Conservation (phyloP, 1,139 yeast genomes). For the Scheffersomyces insectosa region DNA sequence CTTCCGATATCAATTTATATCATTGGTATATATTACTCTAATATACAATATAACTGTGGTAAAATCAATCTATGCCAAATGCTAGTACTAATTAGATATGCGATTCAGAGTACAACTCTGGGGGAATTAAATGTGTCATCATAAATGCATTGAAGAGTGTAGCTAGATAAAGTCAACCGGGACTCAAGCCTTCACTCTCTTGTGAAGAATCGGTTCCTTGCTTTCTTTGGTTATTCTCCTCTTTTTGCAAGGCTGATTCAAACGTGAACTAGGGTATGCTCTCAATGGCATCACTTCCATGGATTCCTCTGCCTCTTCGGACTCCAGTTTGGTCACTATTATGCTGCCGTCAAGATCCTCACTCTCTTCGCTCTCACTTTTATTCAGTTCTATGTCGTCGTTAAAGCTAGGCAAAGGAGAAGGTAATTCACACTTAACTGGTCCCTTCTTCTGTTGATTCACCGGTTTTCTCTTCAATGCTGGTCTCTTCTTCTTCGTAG, state of each 20-base stretch:
- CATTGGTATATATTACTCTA: no score
- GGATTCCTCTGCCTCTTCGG: not conserved
- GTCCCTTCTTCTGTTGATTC: conserved; percentile 1
- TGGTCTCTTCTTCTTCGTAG: conserved; percentile 23
- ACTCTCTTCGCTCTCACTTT: not conserved
- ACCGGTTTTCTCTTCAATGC: conserved; percentile 10
- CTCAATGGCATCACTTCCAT: conserved; percentile 3
- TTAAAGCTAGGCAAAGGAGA: conserved; percentile 21
- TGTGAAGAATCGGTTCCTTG: not conserved
- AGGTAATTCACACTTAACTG: conserved; percentile 14
- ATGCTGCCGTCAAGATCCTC: no score
- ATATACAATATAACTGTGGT: no score
- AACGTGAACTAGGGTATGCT: not conserved
- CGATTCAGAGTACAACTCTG: no score
- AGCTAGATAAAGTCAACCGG: not conserved
- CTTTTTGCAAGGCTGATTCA: not conserved
- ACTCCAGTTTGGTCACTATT: not conserved
- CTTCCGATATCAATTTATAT: no score
- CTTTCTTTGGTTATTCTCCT: not conserved
- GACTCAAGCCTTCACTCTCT: not conserved
- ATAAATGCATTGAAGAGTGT: not conserved
- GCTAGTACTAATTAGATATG: no score
- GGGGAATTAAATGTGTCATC: not conserved
- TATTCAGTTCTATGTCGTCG: conserved; percentile 5
- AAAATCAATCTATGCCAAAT: no score